phyloP scores from a whole-genome alignment of 1,284 basidiomycete genomes.

The Ustilago sp. region DNA sequence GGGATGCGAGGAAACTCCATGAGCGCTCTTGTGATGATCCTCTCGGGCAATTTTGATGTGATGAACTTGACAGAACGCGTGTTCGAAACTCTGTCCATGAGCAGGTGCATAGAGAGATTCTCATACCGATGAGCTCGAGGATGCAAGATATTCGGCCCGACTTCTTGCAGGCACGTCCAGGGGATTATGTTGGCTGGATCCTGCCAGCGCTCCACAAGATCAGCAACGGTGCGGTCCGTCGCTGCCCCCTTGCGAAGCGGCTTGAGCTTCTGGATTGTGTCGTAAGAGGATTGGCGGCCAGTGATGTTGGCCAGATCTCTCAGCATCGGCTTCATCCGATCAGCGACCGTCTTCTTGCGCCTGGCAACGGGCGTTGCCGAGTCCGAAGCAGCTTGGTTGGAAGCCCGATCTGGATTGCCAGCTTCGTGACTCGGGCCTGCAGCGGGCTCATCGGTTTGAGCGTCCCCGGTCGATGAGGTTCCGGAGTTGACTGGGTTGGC shows the following conservation, averaged over 20 bases:
- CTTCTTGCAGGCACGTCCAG: constrained; percentile 34
- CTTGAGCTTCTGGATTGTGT: constrained; percentile 31
- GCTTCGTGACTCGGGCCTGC: neutral
- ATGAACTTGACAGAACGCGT: constrained; percentile 26
- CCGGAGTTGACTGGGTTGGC: neutral
- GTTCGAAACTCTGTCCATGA: constrained; percentile 27
- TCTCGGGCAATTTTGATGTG: constrained; percentile 17
- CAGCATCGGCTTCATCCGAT: constrained; percentile 36
- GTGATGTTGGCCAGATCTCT: constrained; percentile 24
- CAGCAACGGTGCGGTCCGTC: constrained; percentile 13
- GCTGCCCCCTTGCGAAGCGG: constrained; percentile 11
- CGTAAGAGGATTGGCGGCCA: constrained; percentile 26
- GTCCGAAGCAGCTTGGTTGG: constrained; percentile 22
- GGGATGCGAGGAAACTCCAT: constrained; percentile 48
- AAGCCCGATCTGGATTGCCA: constrained; percentile 1
- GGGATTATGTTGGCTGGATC: constrained; percentile 41
- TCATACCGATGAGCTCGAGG: constrained; percentile 19
- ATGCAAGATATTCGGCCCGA: constrained; percentile 32
- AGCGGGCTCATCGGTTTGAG: neutral
- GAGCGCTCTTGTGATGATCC: constrained; percentile 26
- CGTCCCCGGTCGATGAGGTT: neutral
- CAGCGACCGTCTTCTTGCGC: constrained; percentile 21
- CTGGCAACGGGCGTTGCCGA: neutral
- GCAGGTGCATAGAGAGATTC: constrained; percentile 27
- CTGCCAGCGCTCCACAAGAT: constrained; percentile 41